These are phyloP conservation scores for Capsella bursapastoris DNA, from an alignment of 345 rosid species.

Conservation along the genomic window DNA sequence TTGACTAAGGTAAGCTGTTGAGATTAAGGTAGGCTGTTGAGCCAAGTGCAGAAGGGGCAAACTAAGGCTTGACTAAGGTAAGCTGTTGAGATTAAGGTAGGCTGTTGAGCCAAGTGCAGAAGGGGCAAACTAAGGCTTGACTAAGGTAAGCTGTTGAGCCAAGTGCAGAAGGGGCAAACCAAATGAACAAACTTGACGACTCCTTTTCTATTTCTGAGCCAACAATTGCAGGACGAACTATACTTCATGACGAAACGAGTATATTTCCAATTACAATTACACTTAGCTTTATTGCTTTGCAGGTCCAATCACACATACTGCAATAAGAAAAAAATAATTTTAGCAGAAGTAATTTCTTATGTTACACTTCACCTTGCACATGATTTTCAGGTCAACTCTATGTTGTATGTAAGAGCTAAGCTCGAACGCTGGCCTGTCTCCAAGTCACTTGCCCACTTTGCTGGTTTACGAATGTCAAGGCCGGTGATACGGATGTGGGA, in stretches of 20 bases:
- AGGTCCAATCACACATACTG: slow-evolving; percentile 22
- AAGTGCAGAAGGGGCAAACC: neutral
- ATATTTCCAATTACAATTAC: slow-evolving; percentile 30
- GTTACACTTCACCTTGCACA: slow-evolving; percentile 20
- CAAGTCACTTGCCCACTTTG: slow-evolving; percentile 15
- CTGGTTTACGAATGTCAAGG: neutral
- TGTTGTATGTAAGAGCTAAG: slow-evolving; percentile 16
- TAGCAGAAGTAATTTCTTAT: slow-evolving; percentile 20
- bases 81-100: too few species aligned
- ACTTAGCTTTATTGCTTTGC: slow-evolving; percentile 37
- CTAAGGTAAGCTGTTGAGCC: neutral
- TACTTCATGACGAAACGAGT: slow-evolving; percentile 23
- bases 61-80: neutral
- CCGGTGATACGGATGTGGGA: slow-evolving; percentile 4
- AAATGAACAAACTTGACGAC: neutral
- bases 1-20: neutral
- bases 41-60: neutral
- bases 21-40: neutral
- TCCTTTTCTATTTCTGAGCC: neutral
- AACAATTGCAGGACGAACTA: neutral
- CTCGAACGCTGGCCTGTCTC: slow-evolving; percentile 12
- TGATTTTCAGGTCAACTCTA: slow-evolving; percentile 9
- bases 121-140: neutral
- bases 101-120: neutral
- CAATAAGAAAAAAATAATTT: slow-evolving; percentile 4